Conservation (phyloP, 208 protist species). For the Borovskyia barvae region DNA sequence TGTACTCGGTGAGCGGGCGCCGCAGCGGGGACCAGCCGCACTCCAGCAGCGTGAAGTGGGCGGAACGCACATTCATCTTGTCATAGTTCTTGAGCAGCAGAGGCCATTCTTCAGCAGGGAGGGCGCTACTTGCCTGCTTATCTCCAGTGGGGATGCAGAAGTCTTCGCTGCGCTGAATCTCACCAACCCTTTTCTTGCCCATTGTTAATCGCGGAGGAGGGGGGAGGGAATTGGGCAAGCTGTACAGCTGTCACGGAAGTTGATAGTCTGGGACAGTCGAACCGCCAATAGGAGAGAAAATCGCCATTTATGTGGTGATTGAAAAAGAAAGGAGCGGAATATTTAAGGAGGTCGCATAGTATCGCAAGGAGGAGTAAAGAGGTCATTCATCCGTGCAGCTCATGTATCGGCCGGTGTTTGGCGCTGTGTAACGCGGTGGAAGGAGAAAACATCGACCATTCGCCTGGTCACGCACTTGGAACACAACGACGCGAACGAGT, state of each 20-base stretch:
- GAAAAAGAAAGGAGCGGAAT: conserved; percentile 8
- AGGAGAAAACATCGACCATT: too few relatives aligned
- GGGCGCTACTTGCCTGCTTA: conserved; percentile 39
- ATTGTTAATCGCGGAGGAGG: too few relatives aligned
- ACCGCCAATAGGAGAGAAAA: neutral
- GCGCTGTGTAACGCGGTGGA: too few relatives aligned
- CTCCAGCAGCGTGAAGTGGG: conserved; percentile 96
- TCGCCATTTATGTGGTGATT: neutral
- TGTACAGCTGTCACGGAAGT: too few relatives aligned
- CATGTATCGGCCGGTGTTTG: too few relatives aligned
- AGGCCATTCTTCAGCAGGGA: conserved; percentile 96
- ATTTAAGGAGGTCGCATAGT: neutral
- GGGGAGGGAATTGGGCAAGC: too few relatives aligned
- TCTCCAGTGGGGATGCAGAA: conserved; percentile 70
- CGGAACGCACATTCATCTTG: conserved; percentile 96
- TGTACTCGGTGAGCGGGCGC: conserved; percentile 96
- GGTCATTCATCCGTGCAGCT: too few relatives aligned
- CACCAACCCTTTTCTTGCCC: conserved; percentile 76
- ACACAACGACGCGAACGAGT: too few relatives aligned
- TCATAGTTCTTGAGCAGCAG: conserved; percentile 99
- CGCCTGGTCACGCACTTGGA: too few relatives aligned
- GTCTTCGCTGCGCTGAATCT: conserved; percentile 73
- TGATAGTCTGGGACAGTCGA: neutral
- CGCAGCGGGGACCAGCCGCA: conserved; percentile 98
- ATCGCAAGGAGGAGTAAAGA: too few relatives aligned